These are phyloP conservation scores for Inonotus obliquus DNA, from an alignment of 1,284 basidiomycete genomes.

Conservation along the genomic window DNA sequence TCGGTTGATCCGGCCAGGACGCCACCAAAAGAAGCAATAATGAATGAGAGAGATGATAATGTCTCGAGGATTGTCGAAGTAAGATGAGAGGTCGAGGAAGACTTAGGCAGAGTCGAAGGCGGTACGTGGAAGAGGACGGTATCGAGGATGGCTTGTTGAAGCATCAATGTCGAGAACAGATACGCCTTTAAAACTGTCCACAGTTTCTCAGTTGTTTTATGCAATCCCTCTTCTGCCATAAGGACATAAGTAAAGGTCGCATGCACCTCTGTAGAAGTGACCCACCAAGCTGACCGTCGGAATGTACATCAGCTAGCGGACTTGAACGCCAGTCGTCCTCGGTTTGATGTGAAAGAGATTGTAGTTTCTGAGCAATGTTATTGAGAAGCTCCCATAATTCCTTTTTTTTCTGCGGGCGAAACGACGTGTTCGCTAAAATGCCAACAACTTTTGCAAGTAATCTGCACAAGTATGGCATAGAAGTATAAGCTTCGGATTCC, in stretches of 20 bases:
- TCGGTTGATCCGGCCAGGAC: conserved; percentile 43
- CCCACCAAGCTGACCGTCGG: conserved; percentile 35
- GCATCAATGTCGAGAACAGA: conserved; percentile 64
- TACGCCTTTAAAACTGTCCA: conserved; percentile 68
- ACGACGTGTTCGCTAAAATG: conserved; percentile 41
- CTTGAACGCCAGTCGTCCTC: conserved; percentile 51
- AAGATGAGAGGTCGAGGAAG: conserved; percentile 16
- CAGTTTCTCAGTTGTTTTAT: conserved; percentile 40
- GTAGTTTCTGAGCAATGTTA: conserved; percentile 23
- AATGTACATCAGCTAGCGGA: conserved; percentile 34
- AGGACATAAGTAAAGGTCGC: conserved; percentile 4
- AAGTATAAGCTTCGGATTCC: conserved; percentile 6
- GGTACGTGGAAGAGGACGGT: conserved; percentile 40
- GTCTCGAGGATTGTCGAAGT: conserved; percentile 47
- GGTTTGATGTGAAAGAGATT: conserved; percentile 35
- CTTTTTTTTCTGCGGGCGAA: not conserved
- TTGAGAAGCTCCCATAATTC: conserved; percentile 7
- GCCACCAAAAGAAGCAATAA: conserved; percentile 71
- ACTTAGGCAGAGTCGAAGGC: not conserved
- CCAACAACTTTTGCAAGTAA: conserved; percentile 31
- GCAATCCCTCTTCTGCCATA: conserved; percentile 35
- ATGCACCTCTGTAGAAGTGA: conserved; percentile 8
- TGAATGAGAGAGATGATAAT: conserved; percentile 61
- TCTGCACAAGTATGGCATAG: conserved; percentile 10
- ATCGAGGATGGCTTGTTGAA: conserved; percentile 57